phyloP scores from a whole-genome alignment of 768 basidiomycete genomes.

The Auriculariales sp. region DNA sequence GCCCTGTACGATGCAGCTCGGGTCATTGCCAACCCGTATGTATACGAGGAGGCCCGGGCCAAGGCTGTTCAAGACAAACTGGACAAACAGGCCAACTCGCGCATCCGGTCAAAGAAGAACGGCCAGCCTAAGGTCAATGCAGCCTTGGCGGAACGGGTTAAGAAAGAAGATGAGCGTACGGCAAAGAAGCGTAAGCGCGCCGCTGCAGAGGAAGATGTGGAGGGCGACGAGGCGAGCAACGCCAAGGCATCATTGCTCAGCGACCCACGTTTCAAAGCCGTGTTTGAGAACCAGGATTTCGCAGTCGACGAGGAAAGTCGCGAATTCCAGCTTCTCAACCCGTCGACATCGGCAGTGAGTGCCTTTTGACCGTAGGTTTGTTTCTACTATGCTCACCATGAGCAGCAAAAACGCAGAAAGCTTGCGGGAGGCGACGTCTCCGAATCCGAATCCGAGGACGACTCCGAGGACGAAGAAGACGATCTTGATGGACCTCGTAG shows the following conservation, averaged over 20 bases:
- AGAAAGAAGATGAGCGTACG: conserved; percentile 25
- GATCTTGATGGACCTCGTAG: conserved; percentile 45
- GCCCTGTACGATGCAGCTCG: conserved; percentile 93
- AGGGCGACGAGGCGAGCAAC: conserved; percentile 12
- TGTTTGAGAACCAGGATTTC: conserved; percentile 87
- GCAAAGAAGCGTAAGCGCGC: conserved; percentile 16
- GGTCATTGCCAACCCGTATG: conserved; percentile 90
- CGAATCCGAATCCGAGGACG: conserved; percentile 17
- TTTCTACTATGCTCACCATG: background rate
- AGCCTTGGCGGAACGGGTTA: conserved; percentile 73
- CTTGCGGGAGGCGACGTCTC: conserved; percentile 4
- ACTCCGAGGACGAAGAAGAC: conserved; percentile 86
- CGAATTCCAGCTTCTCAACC: conserved; percentile 89
- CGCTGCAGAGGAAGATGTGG: conserved; percentile 11
- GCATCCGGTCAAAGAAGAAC: conserved; percentile 64
- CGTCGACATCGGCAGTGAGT: conserved; percentile 55
- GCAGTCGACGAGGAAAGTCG: conserved; percentile 77
- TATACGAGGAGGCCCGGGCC: conserved; percentile 88
- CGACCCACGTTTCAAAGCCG: conserved; percentile 78
- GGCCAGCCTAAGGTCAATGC: conserved; percentile 60
- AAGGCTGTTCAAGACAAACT: conserved; percentile 76
- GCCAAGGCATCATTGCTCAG: conserved; percentile 42
- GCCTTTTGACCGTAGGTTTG: conserved; percentile 13
- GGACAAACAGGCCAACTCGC: conserved; percentile 83
- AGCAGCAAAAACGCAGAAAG: background rate